Percentiles rank a stretch among this genome's conserved stretches.
These are phyloP conservation scores for Pholiota molesta DNA, from an alignment of 768 basidiomycete species.

Conservation along the genomic window DNA sequence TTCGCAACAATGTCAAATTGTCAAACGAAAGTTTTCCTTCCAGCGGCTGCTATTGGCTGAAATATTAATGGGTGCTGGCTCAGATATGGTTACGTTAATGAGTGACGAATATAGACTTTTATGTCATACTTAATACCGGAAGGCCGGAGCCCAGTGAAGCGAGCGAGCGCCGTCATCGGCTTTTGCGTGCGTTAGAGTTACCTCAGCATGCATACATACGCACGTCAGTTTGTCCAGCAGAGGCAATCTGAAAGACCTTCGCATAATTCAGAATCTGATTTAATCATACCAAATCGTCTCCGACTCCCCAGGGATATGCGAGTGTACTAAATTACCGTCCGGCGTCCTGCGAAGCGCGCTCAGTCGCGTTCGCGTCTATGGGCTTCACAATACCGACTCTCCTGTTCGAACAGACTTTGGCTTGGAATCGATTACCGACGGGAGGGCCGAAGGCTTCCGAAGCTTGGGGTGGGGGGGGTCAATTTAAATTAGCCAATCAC, in stretches of 20 bases:
- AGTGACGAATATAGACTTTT: slow-evolving; percentile 11
- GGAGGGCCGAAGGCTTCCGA: slow-evolving; percentile 3
- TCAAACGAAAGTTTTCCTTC: neutral
- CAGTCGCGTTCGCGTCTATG: neutral
- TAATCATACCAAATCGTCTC: neutral
- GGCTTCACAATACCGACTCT: no score
- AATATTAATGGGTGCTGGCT: neutral
- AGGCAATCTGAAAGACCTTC: slow-evolving; percentile 10
- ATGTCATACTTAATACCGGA: slow-evolving; percentile 9
- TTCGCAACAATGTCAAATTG: slow-evolving; percentile 4
- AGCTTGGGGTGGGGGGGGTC: neutral
- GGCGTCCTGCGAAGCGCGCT: neutral
- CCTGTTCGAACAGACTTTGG: neutral
- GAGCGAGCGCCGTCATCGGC: slow-evolving; percentile 5
- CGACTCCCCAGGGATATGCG: neutral
- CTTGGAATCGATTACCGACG: neutral
- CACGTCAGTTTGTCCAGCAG: slow-evolving; percentile 6
- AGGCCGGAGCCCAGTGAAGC: neutral
- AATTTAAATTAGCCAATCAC: slow-evolving; percentile 4
- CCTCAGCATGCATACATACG: slow-evolving; percentile 7
- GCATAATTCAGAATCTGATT: neutral
- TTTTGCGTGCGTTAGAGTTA: slow-evolving; percentile 1
- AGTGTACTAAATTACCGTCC: neutral
- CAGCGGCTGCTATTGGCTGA: neutral
- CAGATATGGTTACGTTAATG: slow-evolving; percentile 5